Percentiles rank a stretch among this genome's conserved stretches.
Evolutionary conservation across 2,329 filamentous ascomycete genomes (phyloP).

Genomic region (Hymenoscyphus fructigenus): DNA sequence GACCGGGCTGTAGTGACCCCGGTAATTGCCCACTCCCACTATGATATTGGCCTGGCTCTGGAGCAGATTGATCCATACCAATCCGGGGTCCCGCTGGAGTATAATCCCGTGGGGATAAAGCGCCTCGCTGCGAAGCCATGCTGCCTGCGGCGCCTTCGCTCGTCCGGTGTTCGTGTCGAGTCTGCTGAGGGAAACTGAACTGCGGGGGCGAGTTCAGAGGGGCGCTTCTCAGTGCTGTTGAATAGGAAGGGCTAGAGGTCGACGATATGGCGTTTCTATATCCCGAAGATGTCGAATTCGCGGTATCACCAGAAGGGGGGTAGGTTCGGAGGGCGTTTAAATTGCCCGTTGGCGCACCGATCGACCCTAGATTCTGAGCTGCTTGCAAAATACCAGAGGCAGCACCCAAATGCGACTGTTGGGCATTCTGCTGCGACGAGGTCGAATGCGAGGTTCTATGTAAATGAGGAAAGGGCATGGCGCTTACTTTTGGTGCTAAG

Average conservation of each 20-base stretch:
- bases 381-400: slow-evolving; percentile 33
- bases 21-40: slow-evolving; percentile 48
- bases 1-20: slow-evolving; percentile 59
- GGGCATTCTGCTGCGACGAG: slow-evolving; percentile 30
- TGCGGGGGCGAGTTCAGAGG: slow-evolving; percentile 38
- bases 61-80: slow-evolving; percentile 57
- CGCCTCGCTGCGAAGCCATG: slow-evolving; percentile 31
- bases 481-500: too few relatives aligned
- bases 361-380: slow-evolving; percentile 33
- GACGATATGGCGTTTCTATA: neutral
- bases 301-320: slow-evolving; percentile 38
- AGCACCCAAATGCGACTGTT: slow-evolving; percentile 26
- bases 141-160: slow-evolving; percentile 40
- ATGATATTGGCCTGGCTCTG: slow-evolving; percentile 47
- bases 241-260: slow-evolving; percentile 18
- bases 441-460: too few relatives aligned
- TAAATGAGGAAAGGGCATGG: too few relatives aligned
- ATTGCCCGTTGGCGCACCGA: slow-evolving; percentile 31
- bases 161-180: slow-evolving; percentile 55
- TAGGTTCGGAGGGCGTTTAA: slow-evolving; percentile 40
- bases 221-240: slow-evolving; percentile 26
- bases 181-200: slow-evolving; percentile 51
- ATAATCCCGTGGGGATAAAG: slow-evolving; percentile 45
- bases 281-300: slow-evolving; percentile 32
- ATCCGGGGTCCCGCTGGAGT: slow-evolving; percentile 50